Evolutionary conservation across 768 basidiomycete species (phyloP).

Genomic region (Pisolithus marmoratus): DNA sequence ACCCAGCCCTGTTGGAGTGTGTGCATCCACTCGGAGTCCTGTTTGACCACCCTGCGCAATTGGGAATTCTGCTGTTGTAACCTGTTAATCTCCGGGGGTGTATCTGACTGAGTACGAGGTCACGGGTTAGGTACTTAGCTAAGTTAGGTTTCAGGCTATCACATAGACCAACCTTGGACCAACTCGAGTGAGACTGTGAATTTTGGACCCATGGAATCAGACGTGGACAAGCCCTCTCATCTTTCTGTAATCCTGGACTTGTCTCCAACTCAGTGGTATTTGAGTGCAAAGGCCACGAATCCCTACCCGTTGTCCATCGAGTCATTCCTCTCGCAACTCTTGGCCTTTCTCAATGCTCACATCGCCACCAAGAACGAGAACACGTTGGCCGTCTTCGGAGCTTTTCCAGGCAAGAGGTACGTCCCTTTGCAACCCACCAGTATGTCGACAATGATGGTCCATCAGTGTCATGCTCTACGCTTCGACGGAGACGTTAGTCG

Average conservation of each 20-base stretch:
- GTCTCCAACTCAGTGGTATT: conserved; percentile 82
- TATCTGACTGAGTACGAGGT: too few relatives aligned
- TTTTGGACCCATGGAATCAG: background rate
- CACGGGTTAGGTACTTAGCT: too few relatives aligned
- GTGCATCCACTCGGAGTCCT: too few relatives aligned
- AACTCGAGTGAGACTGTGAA: too few relatives aligned
- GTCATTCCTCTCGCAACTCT: conserved; percentile 75
- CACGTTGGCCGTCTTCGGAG: conserved; percentile 86
- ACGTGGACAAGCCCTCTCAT: conserved; percentile 45
- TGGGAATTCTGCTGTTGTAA: too few relatives aligned
- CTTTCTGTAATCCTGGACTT: conserved; percentile 84
- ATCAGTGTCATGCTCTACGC: conserved; percentile 74
- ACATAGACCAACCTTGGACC: too few relatives aligned
- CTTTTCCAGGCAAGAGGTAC: conserved; percentile 78
- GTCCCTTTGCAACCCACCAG: conserved; percentile 8
- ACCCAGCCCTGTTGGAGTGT: too few relatives aligned
- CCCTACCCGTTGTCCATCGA: conserved; percentile 55
- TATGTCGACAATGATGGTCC: background rate
- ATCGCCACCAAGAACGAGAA: conserved; percentile 90
- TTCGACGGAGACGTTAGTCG: conserved; percentile 43
- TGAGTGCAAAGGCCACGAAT: conserved; percentile 48
- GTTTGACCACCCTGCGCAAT: too few relatives aligned
- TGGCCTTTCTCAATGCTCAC: conserved; percentile 91
- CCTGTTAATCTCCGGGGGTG: too few relatives aligned
- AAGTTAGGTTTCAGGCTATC: too few relatives aligned